Evolutionary conservation across 2,329 filamentous ascomycete species (phyloP).

Genomic region (Ilyonectria mors-panacis): DNA sequence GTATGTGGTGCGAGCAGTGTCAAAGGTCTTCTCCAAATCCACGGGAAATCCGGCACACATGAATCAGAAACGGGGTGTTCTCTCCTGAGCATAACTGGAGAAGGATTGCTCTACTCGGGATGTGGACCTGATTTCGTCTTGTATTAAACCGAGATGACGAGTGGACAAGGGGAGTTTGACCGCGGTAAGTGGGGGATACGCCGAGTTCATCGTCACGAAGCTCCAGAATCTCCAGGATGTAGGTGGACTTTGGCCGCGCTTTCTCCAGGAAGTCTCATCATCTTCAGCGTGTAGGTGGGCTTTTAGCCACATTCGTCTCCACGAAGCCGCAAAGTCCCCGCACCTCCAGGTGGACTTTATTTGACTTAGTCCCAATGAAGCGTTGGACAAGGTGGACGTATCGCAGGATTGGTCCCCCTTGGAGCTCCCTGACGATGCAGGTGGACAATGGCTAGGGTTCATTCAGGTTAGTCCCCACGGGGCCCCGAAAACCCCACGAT

Average conservation of each 20-base stretch:
- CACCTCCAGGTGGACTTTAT: neutral
- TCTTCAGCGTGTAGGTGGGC: neutral
- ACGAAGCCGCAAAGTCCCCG: neutral
- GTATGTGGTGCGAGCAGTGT: neutral
- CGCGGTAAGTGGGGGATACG: neutral
- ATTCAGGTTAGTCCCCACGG: neutral
- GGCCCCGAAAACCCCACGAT: neutral
- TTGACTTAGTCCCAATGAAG: neutral
- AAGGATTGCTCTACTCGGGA: neutral
- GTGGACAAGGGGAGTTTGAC: neutral
- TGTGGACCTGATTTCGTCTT: constrained; percentile 5
- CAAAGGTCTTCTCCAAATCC: neutral
- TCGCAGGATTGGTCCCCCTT: neutral
- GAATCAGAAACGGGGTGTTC: neutral
- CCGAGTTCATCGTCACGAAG: neutral
- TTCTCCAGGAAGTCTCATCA: neutral
- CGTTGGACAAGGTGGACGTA: neutral
- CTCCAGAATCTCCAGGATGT: neutral
- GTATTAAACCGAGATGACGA: constrained; percentile 1
- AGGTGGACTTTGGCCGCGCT: neutral
- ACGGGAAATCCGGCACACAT: neutral
- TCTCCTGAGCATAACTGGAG: neutral
- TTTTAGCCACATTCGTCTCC: neutral
- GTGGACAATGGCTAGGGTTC: neutral
- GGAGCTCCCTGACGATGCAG: neutral